These are phyloP conservation scores for Naematelia aurantialba DNA, from an alignment of 768 basidiomycete species.

Conservation along the genomic window DNA sequence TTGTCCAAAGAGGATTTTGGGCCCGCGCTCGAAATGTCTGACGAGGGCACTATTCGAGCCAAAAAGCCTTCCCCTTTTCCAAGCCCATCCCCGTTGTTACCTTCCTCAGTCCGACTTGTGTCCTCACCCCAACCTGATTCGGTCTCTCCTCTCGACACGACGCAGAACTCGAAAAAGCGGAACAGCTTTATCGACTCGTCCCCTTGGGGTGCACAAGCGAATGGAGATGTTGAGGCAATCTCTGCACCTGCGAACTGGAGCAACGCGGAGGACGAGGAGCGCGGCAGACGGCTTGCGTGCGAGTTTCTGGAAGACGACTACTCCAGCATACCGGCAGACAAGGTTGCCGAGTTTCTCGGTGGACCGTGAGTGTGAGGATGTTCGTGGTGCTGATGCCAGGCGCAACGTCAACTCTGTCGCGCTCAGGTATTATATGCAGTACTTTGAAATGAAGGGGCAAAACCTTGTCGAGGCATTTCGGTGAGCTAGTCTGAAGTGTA, in stretches of 20 bases:
- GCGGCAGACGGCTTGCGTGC: constrained; percentile 68
- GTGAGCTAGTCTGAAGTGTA: constrained; percentile 52
- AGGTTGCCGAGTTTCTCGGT: constrained; percentile 95
- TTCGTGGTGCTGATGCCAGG: constrained; percentile 53
- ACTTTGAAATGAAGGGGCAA: constrained; percentile 79
- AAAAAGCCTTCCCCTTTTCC: too few species aligned
- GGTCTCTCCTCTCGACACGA: too few species aligned
- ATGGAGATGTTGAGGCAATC: constrained; percentile 2
- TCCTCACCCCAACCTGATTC: too few species aligned
- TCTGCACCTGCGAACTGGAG: neutral
- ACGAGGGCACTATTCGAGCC: too few species aligned
- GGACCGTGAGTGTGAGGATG: constrained; percentile 64
- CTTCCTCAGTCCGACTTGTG: too few species aligned
- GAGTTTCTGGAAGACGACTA: constrained; percentile 85
- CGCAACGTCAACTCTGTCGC: constrained; percentile 70
- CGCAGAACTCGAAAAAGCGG: too few species aligned
- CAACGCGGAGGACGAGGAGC: constrained; percentile 44
- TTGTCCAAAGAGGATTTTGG: too few species aligned
- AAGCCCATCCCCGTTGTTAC: too few species aligned
- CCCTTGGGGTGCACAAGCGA: too few species aligned
- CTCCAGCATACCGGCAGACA: constrained; percentile 75
- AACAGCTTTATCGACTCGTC: too few species aligned
- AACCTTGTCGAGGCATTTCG: constrained; percentile 86
- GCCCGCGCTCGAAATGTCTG: too few species aligned
- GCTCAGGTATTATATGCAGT: constrained; percentile 74